Percentiles rank a stretch among this genome's conserved stretches.
Evolutionary conservation across 202 grass and related monocot genomes (phyloP).

Genomic region (Brachypodium distachyon): DNA sequence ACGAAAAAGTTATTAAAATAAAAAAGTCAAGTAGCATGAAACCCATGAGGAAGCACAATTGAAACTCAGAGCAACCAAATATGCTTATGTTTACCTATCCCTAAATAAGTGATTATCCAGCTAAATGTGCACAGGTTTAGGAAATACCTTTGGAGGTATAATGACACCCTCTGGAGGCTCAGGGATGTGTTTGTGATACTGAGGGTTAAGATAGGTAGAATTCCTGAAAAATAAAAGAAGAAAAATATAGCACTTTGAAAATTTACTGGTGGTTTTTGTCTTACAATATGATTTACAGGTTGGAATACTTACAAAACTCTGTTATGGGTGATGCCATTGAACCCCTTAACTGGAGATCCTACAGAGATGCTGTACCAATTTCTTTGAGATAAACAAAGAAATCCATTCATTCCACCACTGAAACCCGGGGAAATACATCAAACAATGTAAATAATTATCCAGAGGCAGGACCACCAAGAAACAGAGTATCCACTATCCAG

Average conservation of each 20-base stretch:
- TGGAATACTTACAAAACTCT: slow-evolving; percentile 79
- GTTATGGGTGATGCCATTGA: slow-evolving; percentile 59
- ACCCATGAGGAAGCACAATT: neutral
- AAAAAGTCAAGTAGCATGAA: neutral
- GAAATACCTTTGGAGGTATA: slow-evolving; percentile 69
- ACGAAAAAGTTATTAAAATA: neutral
- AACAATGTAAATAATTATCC: slow-evolving; percentile 8
- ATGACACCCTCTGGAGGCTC: slow-evolving; percentile 77
- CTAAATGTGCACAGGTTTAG: neutral
- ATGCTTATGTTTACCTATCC: neutral
- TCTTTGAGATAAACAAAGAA: slow-evolving; percentile 76
- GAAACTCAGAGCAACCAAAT: neutral
- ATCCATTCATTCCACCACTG: slow-evolving; percentile 96
- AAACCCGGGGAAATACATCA: slow-evolving; percentile 9
- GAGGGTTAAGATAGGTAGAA: slow-evolving; percentile 76
- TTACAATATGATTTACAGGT: slow-evolving; percentile 12
- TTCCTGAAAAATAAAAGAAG: slow-evolving; percentile 56
- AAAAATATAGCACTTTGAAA: slow-evolving; percentile 2
- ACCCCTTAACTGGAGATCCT: slow-evolving; percentile 65
- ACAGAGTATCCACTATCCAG: slow-evolving; percentile 31
- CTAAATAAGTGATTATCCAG: neutral
- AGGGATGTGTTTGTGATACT: slow-evolving; percentile 74
- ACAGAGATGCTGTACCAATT: slow-evolving; percentile 45
- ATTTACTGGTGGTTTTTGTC: neutral
- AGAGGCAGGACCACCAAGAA: neutral